Evolutionary conservation across 345 rosid genomes (phyloP).

Genomic region (Rhodomyrtus tomentosa): DNA sequence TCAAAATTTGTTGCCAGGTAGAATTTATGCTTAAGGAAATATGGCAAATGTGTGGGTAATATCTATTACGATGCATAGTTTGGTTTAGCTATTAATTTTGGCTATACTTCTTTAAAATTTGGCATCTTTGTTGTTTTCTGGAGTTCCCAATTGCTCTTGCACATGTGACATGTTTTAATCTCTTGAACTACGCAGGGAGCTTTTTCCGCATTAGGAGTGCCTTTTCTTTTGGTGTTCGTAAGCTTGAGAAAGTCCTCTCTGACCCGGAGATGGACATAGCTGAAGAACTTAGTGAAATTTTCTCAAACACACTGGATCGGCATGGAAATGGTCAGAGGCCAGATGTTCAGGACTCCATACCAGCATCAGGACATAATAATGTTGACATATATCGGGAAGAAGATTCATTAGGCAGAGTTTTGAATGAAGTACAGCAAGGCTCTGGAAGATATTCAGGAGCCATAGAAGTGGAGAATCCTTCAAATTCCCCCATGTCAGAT

Average conservation of each 20-base stretch:
- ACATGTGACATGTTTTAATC: not conserved
- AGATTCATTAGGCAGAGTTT: slow-evolving; percentile 1
- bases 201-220: slow-evolving; percentile 82
- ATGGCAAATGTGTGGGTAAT: not conserved
- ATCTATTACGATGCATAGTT: not conserved
- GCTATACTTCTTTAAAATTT: not conserved
- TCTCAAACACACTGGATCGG: slow-evolving; percentile 59
- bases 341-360: slow-evolving; percentile 54
- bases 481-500: slow-evolving; percentile 18
- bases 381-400: slow-evolving; percentile 7
- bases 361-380: slow-evolving; percentile 24
- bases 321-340: slow-evolving; percentile 81
- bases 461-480: slow-evolving; percentile 10
- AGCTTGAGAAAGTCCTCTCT: slow-evolving; percentile 57
- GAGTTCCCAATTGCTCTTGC: not conserved
- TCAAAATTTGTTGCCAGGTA: not conserved
- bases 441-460: not conserved
- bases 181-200: slow-evolving; percentile 38
- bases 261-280: slow-evolving; percentile 40
- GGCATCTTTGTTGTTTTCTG: not conserved
- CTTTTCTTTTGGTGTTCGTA: slow-evolving; percentile 79
- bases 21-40: not conserved
- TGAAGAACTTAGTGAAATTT: slow-evolving; percentile 53
- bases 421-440: slow-evolving; percentile 6
- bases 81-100: not conserved